These are phyloP conservation scores for Trypanosoma brucei DNA, from an alignment of 208 protist genomes.

Conservation along the genomic window DNA sequence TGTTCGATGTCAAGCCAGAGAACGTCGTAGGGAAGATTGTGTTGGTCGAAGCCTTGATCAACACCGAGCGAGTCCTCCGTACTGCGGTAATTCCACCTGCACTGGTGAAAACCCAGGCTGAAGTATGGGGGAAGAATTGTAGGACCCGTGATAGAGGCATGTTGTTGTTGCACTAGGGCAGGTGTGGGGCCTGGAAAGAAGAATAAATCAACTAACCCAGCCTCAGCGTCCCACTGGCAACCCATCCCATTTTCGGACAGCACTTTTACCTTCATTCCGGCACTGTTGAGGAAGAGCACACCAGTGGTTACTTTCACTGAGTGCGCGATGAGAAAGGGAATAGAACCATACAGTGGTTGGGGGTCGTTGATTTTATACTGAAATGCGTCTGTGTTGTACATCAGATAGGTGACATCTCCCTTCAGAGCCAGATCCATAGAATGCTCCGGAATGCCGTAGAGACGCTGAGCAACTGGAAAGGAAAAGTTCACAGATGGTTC, in stretches of 20 bases:
- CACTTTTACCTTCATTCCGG: conserved; percentile 68
- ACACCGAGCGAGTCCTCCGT: conserved; percentile 88
- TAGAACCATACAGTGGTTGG: conserved; percentile 93
- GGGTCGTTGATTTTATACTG: conserved; percentile 95
- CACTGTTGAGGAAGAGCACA: conserved; percentile 95
- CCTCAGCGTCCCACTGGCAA: conserved; percentile 91
- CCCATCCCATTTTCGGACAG: conserved; percentile 26
- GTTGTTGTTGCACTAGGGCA: conserved; percentile 86
- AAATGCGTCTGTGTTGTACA: conserved; percentile 98
- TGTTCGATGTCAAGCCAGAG: conserved; percentile 99
- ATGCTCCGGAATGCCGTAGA: conserved; percentile 97
- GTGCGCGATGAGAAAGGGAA: conserved; percentile 95
- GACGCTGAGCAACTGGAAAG: conserved; percentile 55
- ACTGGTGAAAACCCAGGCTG: conserved; percentile 97
- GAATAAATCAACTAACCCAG: conserved; percentile 95
- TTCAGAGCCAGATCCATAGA: conserved; percentile 87
- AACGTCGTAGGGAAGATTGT: conserved; percentile 97
- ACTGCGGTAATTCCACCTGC: conserved; percentile 96
- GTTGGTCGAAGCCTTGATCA: conserved; percentile 90
- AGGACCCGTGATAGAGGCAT: conserved; percentile 91
- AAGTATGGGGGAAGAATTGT: conserved; percentile 95
- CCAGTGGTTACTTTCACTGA: conserved; percentile 48
- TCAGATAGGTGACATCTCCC: conserved; percentile 77
- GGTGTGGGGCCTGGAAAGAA: conserved; percentile 92
- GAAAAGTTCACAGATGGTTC: conserved; percentile 12